Conservation (phyloP, 208 protist species). For the Herpetomonas samuelpessoai region DNA sequence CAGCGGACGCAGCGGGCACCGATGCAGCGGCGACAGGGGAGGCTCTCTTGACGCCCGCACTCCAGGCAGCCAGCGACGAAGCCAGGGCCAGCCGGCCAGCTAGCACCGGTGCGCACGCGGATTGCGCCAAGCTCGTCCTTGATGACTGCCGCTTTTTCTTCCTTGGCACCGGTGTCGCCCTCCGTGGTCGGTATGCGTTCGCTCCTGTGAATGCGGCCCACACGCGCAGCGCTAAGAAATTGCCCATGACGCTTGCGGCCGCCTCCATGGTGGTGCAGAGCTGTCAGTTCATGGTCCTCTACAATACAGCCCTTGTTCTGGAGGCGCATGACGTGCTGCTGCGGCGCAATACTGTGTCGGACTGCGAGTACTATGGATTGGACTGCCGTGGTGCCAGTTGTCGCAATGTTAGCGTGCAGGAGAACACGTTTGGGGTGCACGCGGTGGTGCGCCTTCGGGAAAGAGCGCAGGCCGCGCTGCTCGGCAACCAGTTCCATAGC, state of each 20-base stretch:
- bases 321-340: slow-evolving; percentile 59
- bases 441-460: slow-evolving; percentile 60
- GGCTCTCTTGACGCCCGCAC: slow-evolving; percentile 4
- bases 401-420: slow-evolving; percentile 36
- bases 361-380: slow-evolving; percentile 80
- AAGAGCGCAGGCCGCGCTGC: slow-evolving; percentile 38
- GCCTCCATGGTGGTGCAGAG: slow-evolving; percentile 15
- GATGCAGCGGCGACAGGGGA: neutral
- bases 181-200: slow-evolving; percentile 26
- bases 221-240: slow-evolving; percentile 9
- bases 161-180: slow-evolving; percentile 40
- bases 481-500: slow-evolving; percentile 64
- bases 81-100: slow-evolving; percentile 16
- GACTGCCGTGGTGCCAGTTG: slow-evolving; percentile 49
- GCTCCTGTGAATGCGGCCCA: neutral
- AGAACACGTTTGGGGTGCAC: slow-evolving; percentile 58
- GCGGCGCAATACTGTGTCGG: slow-evolving; percentile 37
- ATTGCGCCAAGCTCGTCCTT: slow-evolving; percentile 34
- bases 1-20: neutral
- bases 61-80: slow-evolving; percentile 13
- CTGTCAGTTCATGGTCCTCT: slow-evolving; percentile 49
- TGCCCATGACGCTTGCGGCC: slow-evolving; percentile 8
- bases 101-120: slow-evolving; percentile 52
- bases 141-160: slow-evolving; percentile 43
- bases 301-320: slow-evolving; percentile 54